These are phyloP conservation scores for Polytrichum commune DNA, from an alignment of 225 moss, liverwort and hornwort genomes.

Conservation along the genomic window DNA sequence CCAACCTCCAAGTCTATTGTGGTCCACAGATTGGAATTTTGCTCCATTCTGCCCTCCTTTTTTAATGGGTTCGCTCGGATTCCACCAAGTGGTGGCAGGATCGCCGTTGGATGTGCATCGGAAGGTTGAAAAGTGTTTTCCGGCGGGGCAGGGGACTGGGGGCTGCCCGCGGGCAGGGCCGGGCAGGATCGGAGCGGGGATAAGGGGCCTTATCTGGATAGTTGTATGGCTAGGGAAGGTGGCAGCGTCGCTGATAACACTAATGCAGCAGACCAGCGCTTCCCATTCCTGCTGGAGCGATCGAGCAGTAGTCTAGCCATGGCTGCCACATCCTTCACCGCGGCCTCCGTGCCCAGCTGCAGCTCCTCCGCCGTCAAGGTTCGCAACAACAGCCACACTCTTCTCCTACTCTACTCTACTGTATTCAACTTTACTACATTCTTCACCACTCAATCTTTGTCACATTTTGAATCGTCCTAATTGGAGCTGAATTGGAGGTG, in stretches of 20 bases:
- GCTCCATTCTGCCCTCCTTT: too few species aligned
- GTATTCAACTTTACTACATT: neutral
- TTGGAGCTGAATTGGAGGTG: neutral
- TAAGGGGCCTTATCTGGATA: slow-evolving; percentile 5
- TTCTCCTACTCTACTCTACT: too few species aligned
- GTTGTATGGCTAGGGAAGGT: neutral
- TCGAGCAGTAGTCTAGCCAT: slow-evolving; percentile 1
- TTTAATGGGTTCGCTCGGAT: too few species aligned
- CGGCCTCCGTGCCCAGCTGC: slow-evolving; percentile 9
- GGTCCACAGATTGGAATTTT: too few species aligned
- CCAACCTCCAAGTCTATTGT: too few species aligned
- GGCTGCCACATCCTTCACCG: slow-evolving; percentile 9
- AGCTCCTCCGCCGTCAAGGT: slow-evolving; percentile 7
- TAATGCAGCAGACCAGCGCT: neutral
- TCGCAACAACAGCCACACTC: neutral
- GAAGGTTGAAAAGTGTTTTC: too few species aligned
- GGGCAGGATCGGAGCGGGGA: neutral
- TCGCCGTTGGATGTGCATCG: too few species aligned
- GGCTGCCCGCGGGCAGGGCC: neutral
- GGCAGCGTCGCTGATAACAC: neutral
- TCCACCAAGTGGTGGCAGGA: too few species aligned
- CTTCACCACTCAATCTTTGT: neutral
- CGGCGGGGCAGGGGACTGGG: neutral
- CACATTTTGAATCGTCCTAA: neutral
- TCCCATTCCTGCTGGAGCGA: neutral